Evolutionary conservation across 164 flowering plant genomes (phyloP).

Genomic region (Litsea cubeba): DNA sequence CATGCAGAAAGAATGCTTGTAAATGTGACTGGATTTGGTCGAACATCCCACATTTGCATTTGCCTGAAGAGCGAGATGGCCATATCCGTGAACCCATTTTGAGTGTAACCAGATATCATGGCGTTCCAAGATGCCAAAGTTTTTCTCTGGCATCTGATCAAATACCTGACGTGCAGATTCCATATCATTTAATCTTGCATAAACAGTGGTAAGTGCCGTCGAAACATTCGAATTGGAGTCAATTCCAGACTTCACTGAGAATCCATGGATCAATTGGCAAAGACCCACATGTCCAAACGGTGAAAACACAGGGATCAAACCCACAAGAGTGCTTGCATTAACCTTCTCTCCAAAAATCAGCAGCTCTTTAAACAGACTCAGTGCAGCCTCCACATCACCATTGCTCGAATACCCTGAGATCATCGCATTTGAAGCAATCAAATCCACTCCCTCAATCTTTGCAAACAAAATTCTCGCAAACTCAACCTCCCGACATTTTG

Average conservation of each 20-base stretch:
- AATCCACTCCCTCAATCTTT: constrained; percentile 55
- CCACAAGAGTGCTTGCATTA: constrained; percentile 78
- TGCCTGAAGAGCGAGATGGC: constrained; percentile 70
- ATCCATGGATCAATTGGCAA: constrained; percentile 45
- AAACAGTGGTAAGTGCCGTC: constrained; percentile 76
- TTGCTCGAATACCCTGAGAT: constrained; percentile 70
- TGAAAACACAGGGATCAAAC: constrained; percentile 62
- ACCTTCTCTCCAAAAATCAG: constrained; percentile 32
- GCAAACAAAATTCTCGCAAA: constrained; percentile 46
- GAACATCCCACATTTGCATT: constrained; percentile 54
- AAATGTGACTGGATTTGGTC: constrained; percentile 76
- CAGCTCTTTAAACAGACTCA: constrained; percentile 47
- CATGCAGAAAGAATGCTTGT: constrained; percentile 91
- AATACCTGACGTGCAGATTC: constrained; percentile 60
- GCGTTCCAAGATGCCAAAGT: constrained; percentile 85
- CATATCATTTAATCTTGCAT: constrained; percentile 64
- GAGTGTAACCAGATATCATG: constrained; percentile 90
- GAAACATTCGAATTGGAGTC: constrained; percentile 47
- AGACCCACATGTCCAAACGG: constrained; percentile 65
- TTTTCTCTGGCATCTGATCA: constrained; percentile 61
- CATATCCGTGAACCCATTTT: constrained; percentile 71
- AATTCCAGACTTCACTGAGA: constrained; percentile 48
- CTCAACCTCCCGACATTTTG: constrained; percentile 59
- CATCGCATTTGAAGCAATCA: constrained; percentile 79
- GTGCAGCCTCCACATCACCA: constrained; percentile 42